Evolutionary conservation across 1,284 basidiomycete genomes (phyloP), one percentile per base, ranked within the genome.

Genomic region (Cutaneotrichosporon sp.): DNA sequence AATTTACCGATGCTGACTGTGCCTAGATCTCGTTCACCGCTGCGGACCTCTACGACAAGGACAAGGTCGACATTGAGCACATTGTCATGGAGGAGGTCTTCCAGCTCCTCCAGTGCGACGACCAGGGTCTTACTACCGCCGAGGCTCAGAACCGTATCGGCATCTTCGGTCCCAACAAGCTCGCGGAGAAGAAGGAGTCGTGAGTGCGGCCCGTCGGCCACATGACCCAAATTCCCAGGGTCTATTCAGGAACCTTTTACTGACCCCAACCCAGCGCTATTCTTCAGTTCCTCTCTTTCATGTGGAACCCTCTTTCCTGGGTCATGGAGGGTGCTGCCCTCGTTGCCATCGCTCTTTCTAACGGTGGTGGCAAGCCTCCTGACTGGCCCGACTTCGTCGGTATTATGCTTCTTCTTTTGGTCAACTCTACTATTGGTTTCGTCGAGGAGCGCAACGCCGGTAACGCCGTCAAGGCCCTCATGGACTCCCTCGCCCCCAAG

Each of bases 261-360:
- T 32, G 26, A 39, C 43, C 1, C 45, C 37, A 29, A n/a, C n/a
- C 59, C 61, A 76, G 72, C 60, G 67, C 63, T 51, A 51, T 67
- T 58, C 61, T 69, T 14, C 75, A 96, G 87, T 96, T 96, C 79
- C 79, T 96, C 68, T 85, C 84, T 72, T 97, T 96, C 82, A 94
- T 94, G 90, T 94, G 91, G 91, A 96, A 96, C 79, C 92, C 92
- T 48, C 82, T 97, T 22, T 96, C 92, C 35, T 97, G 93, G 92
- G 94, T 97, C 78, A 98, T 97, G 93, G 93, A 98, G 77, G 91
- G 88, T 64, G 93, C 93, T 51, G 92, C 93, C 46, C 80, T 97
- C 46, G 93, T 97, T 74, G 92, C 93, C 56, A 97, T 97, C 74
- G 93, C 84, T 42, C 84, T 97, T 35, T 96, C 93, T 60, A 97